Evolutionary conservation across 2,329 filamentous ascomycete genomes (phyloP), one percentile per base, ranked within the genome.

Genomic region (Aureobasidium leucospermi): DNA sequence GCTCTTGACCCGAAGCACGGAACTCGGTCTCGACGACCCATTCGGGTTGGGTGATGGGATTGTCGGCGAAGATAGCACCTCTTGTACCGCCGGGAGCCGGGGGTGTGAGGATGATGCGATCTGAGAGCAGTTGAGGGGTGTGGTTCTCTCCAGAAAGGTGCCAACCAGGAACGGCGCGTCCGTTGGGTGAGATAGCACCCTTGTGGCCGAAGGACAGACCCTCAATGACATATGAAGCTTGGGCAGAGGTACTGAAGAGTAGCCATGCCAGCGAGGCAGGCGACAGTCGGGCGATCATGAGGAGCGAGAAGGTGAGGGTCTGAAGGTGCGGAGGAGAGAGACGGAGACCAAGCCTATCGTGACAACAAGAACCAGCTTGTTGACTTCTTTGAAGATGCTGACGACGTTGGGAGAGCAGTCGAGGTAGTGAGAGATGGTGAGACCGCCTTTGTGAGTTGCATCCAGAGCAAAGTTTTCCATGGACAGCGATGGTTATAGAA

Each of bases 51-150:
- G 83, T 74, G 51, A 88, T 78, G 36, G 80, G 69, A 61, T 78
- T 78, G 63, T 91, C 84, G 34, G 87, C 80, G 93, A 94, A 99
- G 66, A 94, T 72, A 52, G 89, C 87, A 62, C 90, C 89, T 71
- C 91, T 85, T 69, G 89, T 86, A 74, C 91, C 91, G 59, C 94
- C 94, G 6, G 91, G 90, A 51, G 85, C 86, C 13, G 91, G 86
- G 10, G 94, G 93, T 1, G 94, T 99, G 60, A 99, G 83, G 71
- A 99, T 88, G 61, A 97, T 71, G 72, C 92, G 90, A 79, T 97
- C 93, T 65, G 91, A 96, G 61, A 96, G 83, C 63, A 86, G 70
- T 64, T 82, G 78, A 57, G 83, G 80, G 11, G 75, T 70, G 68
- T 82, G 79, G 58, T 80, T 81, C 64, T 83, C 79, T 58, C 81